Evolutionary conservation across 495 filamentous ascomycete genomes (phyloP), one percentile per base, ranked within the genome.

Genomic region (Aeminium ludgeri): DNA sequence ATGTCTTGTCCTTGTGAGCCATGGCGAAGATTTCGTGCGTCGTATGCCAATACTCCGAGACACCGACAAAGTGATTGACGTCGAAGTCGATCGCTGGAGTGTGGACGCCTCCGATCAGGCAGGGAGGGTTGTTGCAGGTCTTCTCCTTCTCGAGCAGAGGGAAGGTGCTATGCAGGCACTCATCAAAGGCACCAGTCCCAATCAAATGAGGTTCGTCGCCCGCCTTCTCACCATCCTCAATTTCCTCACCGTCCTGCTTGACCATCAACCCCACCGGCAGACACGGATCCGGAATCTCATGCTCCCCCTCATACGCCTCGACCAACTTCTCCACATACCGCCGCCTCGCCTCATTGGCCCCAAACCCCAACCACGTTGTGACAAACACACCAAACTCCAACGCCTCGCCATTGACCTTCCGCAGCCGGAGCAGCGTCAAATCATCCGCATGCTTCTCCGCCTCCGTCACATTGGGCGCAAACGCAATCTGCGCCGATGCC

Each of bases 31-130:
- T 75, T 36, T 91, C 84, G 53, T 95, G 87, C 0, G 89, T 99
- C 0, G 87, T 94, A 61, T 99, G 89, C 89, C 89, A 99, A 55
- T 92, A 99, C 55, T 99, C 89, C 13, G 86, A 94, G 40, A 99
- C 87, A 6, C 89, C 89, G 19, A 99, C 78, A 53, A 99, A 99
- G 55, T 96, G 89, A 46, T 99, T 99, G 30, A 99, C 77, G 38
- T 89, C 78, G 54, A 96, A 99, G 57, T 99, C 89, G 40, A 99
- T 95, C 1, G 87, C 85, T 0, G 89, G 89, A 2, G 86, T 83
- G 53, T 96, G 86, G 34, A 84, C 70, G 0, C 91, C 82, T 45
- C 89, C 77, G 16, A 99, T 63, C 28, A 99, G 63, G 57, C 89
- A 99, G 0, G 89, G 91, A 12, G 73, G 54, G 53, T 96, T 82